Conservation (phyloP, 768 basidiomycete genomes). For the Stropharia rugosoannulata region DNA sequence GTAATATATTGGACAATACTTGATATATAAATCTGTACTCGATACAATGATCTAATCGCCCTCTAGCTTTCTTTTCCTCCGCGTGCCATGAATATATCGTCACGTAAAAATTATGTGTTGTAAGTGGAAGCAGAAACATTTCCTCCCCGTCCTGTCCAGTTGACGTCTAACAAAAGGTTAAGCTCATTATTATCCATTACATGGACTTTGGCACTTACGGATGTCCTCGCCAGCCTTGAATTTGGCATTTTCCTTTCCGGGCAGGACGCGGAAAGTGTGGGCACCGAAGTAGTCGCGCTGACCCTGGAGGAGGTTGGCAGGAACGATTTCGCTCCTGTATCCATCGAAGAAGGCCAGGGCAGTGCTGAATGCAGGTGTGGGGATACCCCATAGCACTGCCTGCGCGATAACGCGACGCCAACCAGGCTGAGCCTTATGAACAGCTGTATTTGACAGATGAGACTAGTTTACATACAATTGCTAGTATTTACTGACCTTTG, state of each 20-base stretch:
- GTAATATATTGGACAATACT: slow-evolving; percentile 8
- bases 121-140: slow-evolving; percentile 91
- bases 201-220: slow-evolving; percentile 52
- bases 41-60: slow-evolving; percentile 15
- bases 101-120: slow-evolving; percentile 38
- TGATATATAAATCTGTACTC: slow-evolving; percentile 12
- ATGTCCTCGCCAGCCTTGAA: slow-evolving; percentile 85
- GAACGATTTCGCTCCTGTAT: slow-evolving; percentile 92
- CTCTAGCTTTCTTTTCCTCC: slow-evolving; percentile 9
- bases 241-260: slow-evolving; percentile 85
- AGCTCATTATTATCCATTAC: not conserved
- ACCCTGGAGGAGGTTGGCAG: slow-evolving; percentile 93
- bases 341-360: slow-evolving; percentile 99
- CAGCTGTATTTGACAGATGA: slow-evolving; percentile 44
- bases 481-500: slow-evolving; percentile 52
- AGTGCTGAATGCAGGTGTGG: slow-evolving; percentile 96
- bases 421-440: slow-evolving; percentile 93
- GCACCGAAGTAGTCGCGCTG: slow-evolving; percentile 99
- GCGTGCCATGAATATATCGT: not conserved
- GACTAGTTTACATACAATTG: not conserved
- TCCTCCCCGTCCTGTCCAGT: slow-evolving; percentile 98
- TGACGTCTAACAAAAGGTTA: slow-evolving; percentile 63
- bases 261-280: slow-evolving; percentile 94
- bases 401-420: slow-evolving; percentile 98
- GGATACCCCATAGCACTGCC: slow-evolving; percentile 96